A percentile compares a stretch with the other conserved stretches of the same genome.
Evolutionary conservation across 164 flowering plant species (phyloP).

Genomic region (Kalanchoe fedtschenkoi): DNA sequence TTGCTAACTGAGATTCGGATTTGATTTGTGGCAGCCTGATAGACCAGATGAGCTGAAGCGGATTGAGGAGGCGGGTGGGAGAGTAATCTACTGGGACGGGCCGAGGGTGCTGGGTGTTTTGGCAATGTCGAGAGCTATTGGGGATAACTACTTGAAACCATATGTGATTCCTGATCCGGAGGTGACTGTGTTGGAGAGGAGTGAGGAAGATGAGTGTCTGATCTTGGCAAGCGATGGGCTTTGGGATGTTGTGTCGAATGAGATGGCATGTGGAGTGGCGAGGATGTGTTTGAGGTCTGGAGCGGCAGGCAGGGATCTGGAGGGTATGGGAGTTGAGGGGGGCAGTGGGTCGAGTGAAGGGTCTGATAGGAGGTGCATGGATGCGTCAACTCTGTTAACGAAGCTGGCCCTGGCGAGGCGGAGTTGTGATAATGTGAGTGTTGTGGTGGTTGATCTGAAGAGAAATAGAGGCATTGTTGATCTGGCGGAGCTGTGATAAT

Average conservation of each 20-base stretch:
- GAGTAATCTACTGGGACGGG: constrained; percentile 70
- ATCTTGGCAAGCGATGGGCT: constrained; percentile 69
- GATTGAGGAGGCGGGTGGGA: constrained; percentile 64
- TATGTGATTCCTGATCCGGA: constrained; percentile 66
- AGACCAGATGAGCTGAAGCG: constrained; percentile 54
- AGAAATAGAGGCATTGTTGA: no score
- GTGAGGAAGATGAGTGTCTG: constrained; percentile 59
- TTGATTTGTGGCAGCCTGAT: constrained; percentile 46
- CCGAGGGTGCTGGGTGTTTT: constrained; percentile 71
- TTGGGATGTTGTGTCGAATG: constrained; percentile 67
- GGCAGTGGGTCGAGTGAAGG: constrained; percentile 20
- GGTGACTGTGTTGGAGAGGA: constrained; percentile 43
- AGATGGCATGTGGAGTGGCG: constrained; percentile 53
- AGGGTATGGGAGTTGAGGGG: no score
- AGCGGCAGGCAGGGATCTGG: no score
- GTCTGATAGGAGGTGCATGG: constrained; percentile 65
- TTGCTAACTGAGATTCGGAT: no score
- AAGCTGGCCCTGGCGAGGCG: no score
- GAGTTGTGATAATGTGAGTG: no score
- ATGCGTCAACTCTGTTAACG: no score
- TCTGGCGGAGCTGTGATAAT: no score
- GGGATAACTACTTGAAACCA: constrained; percentile 45
- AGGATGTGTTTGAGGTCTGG: constrained; percentile 30
- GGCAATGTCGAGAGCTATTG: constrained; percentile 80
- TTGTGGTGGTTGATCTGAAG: no score